Percentiles rank a stretch among this genome's conserved stretches.
These are phyloP conservation scores for Aphanomyces euteiches DNA, from an alignment of 352 stramenopile species.

Conservation along the genomic window DNA sequence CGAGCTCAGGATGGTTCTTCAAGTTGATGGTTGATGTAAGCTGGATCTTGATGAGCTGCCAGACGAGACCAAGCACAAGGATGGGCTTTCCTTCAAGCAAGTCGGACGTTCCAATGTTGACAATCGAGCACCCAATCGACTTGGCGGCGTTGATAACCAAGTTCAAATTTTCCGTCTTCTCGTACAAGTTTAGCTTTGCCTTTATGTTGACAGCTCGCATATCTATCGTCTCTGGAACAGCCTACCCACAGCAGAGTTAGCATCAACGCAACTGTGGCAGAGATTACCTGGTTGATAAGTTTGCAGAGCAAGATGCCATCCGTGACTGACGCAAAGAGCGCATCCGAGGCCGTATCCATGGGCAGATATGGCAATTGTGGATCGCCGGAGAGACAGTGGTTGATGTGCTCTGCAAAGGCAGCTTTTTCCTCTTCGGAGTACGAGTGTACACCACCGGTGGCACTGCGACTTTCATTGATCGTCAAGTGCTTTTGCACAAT, in stretches of 20 bases:
- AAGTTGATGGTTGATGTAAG: constrained; percentile 89
- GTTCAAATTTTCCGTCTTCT: constrained; percentile 90
- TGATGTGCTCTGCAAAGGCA: constrained; percentile 91
- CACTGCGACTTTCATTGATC: constrained; percentile 78
- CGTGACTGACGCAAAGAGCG: constrained; percentile 74
- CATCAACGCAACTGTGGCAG: background rate
- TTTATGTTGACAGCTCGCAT: constrained; percentile 81
- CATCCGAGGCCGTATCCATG: constrained; percentile 63
- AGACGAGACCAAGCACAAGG: constrained; percentile 88
- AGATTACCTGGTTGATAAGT: constrained; percentile 72
- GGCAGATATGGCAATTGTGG: constrained; percentile 62
- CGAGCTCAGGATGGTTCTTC: constrained; percentile 89
- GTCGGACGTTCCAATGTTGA: constrained; percentile 89
- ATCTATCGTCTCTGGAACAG: constrained; percentile 91
- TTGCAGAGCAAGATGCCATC: constrained; percentile 90
- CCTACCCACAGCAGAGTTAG: constrained; percentile 29
- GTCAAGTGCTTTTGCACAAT: constrained; percentile 38
- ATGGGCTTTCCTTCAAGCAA: constrained; percentile 83
- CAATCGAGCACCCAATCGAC: constrained; percentile 90
- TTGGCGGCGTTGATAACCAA: constrained; percentile 92
- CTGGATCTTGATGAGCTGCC: constrained; percentile 94
- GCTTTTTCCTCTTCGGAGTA: constrained; percentile 88
- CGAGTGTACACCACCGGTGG: constrained; percentile 72
- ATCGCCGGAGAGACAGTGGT: constrained; percentile 78
- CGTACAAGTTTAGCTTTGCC: constrained; percentile 82